Base-by-base conservation (phyloP, 768 basidiomycete species). In the Ramaria sp. region DNA sequence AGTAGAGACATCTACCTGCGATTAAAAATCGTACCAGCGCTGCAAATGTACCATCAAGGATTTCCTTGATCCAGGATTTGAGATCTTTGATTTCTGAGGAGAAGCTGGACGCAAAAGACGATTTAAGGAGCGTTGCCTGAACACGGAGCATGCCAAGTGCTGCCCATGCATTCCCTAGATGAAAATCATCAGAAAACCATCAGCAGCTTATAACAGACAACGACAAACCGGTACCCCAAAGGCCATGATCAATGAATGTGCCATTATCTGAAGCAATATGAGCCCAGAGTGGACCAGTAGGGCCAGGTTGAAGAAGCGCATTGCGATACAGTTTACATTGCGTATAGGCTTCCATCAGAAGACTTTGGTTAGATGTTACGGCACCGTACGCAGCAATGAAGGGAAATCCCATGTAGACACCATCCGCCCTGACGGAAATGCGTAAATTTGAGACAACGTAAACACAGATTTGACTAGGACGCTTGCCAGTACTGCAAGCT, bases 311-410 rank as follows among this genome's bases (percentile, higher is more conserved):
- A 38, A 64, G 59, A 1, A 77, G 67, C 9, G 65, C 65, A 12
- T 70, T 60, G 20, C 74, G 72, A 58, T 77, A 76, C 10, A 75
- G 66, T 19, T 66, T 60, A 53, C 72, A 73, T 61, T 77, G 73
- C 41, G 67, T 64, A 60, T 75, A 74, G 4, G 69, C 73, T 24
- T 66, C 63, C 54, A 72, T 67, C 2, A 77, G 59, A n/a, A 75
- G 69, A 15, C 68, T 68, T 47, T 69, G 66, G 58, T 76, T 71
- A 11, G 60, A 55, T 24, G 60, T 64, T 20, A 69, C 57, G 4
- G 66, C 71, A 5, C 70, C 75, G 61, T 71, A 74, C 60, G 69
- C 71, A 20, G 75, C 74, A 34, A 77, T 65, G 63, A 72, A 77
- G 10, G 75, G 75, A 22, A 73, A 73, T 1, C 71, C 74, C 73